Evolutionary conservation across 805 yeast genomes (phyloP), one percentile per base, ranked within the genome.

Genomic region (Wickerhamomyces rabaulensis): DNA sequence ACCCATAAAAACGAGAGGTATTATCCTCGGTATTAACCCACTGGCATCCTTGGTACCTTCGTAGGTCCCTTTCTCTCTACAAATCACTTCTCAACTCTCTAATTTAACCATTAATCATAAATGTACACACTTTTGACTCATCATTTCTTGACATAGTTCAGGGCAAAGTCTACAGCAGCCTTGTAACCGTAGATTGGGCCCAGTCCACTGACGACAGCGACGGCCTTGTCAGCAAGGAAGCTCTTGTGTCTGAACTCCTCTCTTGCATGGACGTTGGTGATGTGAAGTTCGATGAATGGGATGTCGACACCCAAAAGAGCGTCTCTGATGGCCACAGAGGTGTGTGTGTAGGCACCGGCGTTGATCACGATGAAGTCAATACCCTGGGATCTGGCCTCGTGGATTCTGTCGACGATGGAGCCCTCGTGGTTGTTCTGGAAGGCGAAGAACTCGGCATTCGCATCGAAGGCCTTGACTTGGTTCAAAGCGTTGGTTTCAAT

Each of bases 271-370:
- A 74, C 75, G 53, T 75, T 75, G 36, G 79, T 74, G 54, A 75
- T 71, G 55, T 75, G 79, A 6, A 75, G 66, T 54, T 75, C 79
- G 25, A 75, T 64, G 51, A 69, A 75, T 21, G 79, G 79, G 43
- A 75, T 74, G 21, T 69, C 71, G 5, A 75, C 75, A 38, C 73
- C 75, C 35, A 73, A 54, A 35, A 75, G 60, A 5, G 79, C 79
- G 54, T 75, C 79, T 47, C 79, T 67, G 12, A 75, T 64, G 1
- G 75, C 79, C 20, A 75, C 71, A 1, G 78, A 72, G 1, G 79
- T 75, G 50, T 75, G 79, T 2, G 79, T 75, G 54, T 71, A 74
- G 9, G 79, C 79, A 41, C 79, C 79, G 12, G 79, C 79, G 52
- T 75, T 75, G 42, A 75, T 73, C 35, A 75, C 66, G 39, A 75